Base-by-base conservation (phyloP, 2,329 filamentous ascomycete genomes). In the Aspergillus brasiliensis region DNA sequence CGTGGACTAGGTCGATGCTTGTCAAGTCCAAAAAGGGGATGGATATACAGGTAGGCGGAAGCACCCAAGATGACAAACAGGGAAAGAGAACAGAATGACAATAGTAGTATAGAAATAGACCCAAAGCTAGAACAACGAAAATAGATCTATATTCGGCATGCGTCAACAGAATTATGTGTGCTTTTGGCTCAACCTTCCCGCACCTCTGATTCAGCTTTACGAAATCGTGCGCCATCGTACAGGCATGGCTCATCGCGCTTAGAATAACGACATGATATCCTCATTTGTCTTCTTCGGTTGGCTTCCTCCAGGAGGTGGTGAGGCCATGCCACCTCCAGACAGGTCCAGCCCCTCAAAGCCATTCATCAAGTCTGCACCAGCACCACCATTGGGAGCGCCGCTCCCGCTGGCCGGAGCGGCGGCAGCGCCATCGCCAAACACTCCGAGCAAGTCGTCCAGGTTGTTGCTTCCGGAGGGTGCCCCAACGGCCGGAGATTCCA, bases 341-440 rank as follows among this genome's bases (percentile, higher is more conserved):
- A 99, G 81, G 77, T 91, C 88, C 79, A 99, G 82, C 4, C 87
- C 87, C 27, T 88, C 91, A 72, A 99, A 96, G 0, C 93, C 93
- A 71, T 92, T 92, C 81, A 88, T 82, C 82, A 97, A 82, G 67
- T 87, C 84, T 66, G 77, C 78, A 61, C 73, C 69, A 49, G 70
- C 71, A 48, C 67, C 67, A 44, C 64, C 68, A 60, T 70, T 69
- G 28, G 67, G 57, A 51, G 65, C 60, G 28, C 74, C 69, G 64
- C 73, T 67, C 59, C 72, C 69, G 63, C 69, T 69, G 49, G 70
- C 61, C 63, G 68, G 72, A 65, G 66, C 71, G 61, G 70, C 72
- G 60, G 69, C 64, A 13, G 73, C 73, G 34, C 78, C 80, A 60
- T 78, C 80, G 44, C 86, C 86, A 71, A 90, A 90, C 28, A 91